Evolutionary conservation across 768 basidiomycete genomes (phyloP), one percentile per base, ranked within the genome.

Genomic region (Boletellus sp.): DNA sequence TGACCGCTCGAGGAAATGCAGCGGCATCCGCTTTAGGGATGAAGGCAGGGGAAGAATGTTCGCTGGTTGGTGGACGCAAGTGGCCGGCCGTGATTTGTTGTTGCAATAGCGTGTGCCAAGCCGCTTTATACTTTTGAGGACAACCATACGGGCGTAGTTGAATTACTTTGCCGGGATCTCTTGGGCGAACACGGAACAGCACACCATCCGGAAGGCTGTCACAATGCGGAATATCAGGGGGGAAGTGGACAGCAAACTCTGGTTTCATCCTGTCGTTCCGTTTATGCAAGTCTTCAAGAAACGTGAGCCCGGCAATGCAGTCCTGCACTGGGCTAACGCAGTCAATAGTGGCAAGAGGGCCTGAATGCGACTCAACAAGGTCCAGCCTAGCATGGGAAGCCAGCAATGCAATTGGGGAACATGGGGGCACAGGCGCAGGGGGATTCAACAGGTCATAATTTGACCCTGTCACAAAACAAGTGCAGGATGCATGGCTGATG

Each of bases 401-500:
- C 31, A 32, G 31, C 10, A 10, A 10, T 19, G 19, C 10, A 8
- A 12, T 17, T 4, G 37, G 19, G 19, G 22, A 7, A 11, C 19
- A 22, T 7, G 37, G 37, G 22, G 13, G 17, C 1, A 10, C 9
- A 6, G 37, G 17, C 3, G 22, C 4, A 8, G 23, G 39, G 9
- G 16, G 9, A 3, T 20, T 23, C 13, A 62, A 12, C 0, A 63
- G 34, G 13, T 65, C 47, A 15, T 46, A 62, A 15, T 38, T 17
- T 4, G 12, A 32, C n/a, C 51, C 50, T n/a, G n/a, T n/a, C 4
- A 6, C 31, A 15, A 59, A 41, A 38, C 54, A 56, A 0, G 52
- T 44, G 3, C 38, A 42, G 0, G 33, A 0, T 0, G 41, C 42
- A 20, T 68, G 62, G 42, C 75, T 67, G 23, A 65, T 51, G 0